phyloP scores from a whole-genome alignment of 352 stramenopile genomes.

The Pythium vanterpoolii region DNA sequence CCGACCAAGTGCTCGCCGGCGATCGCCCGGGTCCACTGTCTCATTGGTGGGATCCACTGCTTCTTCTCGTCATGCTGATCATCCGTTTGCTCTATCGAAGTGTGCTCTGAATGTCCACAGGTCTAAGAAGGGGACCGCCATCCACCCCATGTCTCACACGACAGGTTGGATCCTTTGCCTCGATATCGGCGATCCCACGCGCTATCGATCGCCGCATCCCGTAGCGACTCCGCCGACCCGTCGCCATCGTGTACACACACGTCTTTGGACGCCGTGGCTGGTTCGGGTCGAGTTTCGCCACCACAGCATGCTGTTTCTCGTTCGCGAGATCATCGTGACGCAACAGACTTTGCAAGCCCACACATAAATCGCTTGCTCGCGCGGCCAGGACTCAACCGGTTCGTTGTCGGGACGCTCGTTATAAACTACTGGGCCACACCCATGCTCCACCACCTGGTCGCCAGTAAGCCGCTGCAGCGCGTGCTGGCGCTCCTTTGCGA shows the following conservation, averaged over 20 bases:
- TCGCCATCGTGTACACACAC: neutral
- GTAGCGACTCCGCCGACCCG: neutral
- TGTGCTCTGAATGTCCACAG: neutral
- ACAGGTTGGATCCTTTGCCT: neutral
- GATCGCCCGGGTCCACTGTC: slow-evolving; percentile 24
- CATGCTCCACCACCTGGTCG: slow-evolving; percentile 5
- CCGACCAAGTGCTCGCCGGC: slow-evolving; percentile 15
- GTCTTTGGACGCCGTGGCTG: slow-evolving; percentile 6
- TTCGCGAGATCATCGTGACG: slow-evolving; percentile 15
- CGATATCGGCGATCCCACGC: neutral
- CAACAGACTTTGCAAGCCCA: slow-evolving; percentile 19
- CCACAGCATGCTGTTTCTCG: slow-evolving; percentile 14
- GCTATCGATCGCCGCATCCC: neutral
- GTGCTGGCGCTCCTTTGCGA: slow-evolving; percentile 10
- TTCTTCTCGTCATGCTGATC: slow-evolving; percentile 19
- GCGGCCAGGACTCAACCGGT: slow-evolving; percentile 10
- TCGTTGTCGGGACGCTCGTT: slow-evolving; percentile 11
- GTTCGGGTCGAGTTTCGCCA: slow-evolving; percentile 15
- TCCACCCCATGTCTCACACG: neutral
- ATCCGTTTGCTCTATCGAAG: slow-evolving; percentile 9
- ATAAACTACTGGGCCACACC: slow-evolving; percentile 23
- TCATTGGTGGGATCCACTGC: slow-evolving; percentile 24
- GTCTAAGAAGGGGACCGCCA: neutral
- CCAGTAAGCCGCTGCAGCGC: slow-evolving; percentile 6
- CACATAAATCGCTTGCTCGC: slow-evolving; percentile 13